Percentiles rank a stretch among this genome's conserved stretches.
These are phyloP conservation scores for Nakazawaea peltata DNA, from an alignment of 805 yeast species.

Conservation along the genomic window DNA sequence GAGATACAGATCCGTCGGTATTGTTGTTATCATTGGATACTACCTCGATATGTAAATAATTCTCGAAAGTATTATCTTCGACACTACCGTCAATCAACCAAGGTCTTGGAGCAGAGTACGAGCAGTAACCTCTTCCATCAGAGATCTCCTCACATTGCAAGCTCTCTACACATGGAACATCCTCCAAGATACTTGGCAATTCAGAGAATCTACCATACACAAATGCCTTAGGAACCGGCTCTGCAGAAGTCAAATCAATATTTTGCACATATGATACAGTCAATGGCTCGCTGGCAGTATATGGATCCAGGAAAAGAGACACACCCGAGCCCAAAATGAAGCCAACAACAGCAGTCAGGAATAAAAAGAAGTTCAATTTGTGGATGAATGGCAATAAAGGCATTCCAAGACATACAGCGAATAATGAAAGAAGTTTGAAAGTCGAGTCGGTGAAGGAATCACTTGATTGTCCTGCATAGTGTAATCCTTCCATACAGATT, in stretches of 20 bases:
- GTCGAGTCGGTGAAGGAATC: slow-evolving; percentile 30
- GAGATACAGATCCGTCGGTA: slow-evolving; percentile 26
- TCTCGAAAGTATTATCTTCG: slow-evolving; percentile 25
- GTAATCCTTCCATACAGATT: slow-evolving; percentile 53
- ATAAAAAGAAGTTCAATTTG: slow-evolving; percentile 49
- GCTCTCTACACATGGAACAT: slow-evolving; percentile 39
- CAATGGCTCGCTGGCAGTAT: slow-evolving; percentile 53
- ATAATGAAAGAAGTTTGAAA: slow-evolving; percentile 23
- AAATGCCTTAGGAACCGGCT: slow-evolving; percentile 29
- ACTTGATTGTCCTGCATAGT: slow-evolving; percentile 69
- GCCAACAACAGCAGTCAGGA: slow-evolving; percentile 29
- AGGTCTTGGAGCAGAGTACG: slow-evolving; percentile 39
- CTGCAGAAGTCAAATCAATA: slow-evolving; percentile 34
- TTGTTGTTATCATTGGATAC: slow-evolving; percentile 38
- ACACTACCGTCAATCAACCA: slow-evolving; percentile 32
- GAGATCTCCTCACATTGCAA: slow-evolving; percentile 16
- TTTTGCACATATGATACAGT: slow-evolving; percentile 65
- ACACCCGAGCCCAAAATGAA: slow-evolving; percentile 29
- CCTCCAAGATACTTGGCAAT: slow-evolving; percentile 38
- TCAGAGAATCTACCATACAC: slow-evolving; percentile 45
- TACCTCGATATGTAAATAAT: slow-evolving; percentile 43
- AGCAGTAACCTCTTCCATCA: slow-evolving; percentile 43
- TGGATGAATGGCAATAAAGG: slow-evolving; percentile 65
- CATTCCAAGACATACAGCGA: slow-evolving; percentile 29
- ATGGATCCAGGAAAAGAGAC: slow-evolving; percentile 44